Percentiles rank a stretch among this genome's conserved stretches.
phyloP scores from a whole-genome alignment of 371 early-diverging fungal genomes.

The Syncephalastrum racemosum region DNA sequence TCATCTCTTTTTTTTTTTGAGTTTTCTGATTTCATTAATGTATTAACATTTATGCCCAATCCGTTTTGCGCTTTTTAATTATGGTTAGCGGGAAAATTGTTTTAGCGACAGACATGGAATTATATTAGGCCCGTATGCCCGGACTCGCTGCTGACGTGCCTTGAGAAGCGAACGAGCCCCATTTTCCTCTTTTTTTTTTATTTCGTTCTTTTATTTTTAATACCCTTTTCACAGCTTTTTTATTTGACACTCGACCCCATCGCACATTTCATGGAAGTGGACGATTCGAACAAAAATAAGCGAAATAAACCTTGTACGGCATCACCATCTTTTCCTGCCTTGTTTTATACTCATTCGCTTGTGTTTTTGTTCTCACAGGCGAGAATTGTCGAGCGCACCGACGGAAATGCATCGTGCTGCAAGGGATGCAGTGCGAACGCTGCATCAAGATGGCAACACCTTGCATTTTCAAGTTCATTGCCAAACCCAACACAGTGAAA shows the following conservation, averaged over 20 bases:
- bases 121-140: neutral
- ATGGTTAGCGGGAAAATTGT: neutral
- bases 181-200: conserved; percentile 2
- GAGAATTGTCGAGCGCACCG: conserved; percentile 52
- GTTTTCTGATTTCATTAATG: neutral
- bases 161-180: neutral
- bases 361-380: conserved; percentile 23
- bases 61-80: conserved; percentile 3
- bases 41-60: neutral
- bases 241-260: neutral
- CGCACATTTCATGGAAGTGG: conserved; percentile 3
- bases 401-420: conserved; percentile 36
- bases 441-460: conserved; percentile 36
- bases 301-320: conserved; percentile 43
- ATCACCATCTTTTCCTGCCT: conserved; percentile 2
- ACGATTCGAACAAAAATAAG: conserved; percentile 31
- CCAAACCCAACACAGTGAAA: conserved; percentile 35
- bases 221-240: conserved; percentile 3
- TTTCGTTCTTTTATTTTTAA: neutral
- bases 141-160: neutral
- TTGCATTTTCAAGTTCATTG: conserved; percentile 40
- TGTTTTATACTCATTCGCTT: neutral
- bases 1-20: neutral
- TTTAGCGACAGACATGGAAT: neutral
- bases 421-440: conserved; percentile 38